Conservation (phyloP, 2,329 filamentous ascomycete species). For the Seiridium unicorne region DNA sequence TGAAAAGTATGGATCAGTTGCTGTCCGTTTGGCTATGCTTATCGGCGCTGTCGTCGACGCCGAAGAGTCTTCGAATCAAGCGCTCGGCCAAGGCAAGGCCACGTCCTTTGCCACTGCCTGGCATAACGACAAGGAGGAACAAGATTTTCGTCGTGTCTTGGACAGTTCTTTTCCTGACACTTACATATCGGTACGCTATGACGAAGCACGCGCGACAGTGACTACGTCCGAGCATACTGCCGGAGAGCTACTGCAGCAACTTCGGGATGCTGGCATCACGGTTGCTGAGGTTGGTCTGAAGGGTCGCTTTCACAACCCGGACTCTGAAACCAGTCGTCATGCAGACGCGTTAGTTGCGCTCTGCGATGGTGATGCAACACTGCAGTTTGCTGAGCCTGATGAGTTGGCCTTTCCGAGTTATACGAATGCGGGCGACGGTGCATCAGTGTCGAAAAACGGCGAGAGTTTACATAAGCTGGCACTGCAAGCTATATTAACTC, state of each 20-base stretch:
- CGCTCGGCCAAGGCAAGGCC: not conserved
- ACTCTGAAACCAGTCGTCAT: not conserved
- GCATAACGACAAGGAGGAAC: not conserved
- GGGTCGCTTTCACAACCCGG: slow-evolving; percentile 29
- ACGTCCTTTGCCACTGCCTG: not conserved
- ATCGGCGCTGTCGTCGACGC: not conserved
- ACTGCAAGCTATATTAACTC: no score
- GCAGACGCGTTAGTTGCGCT: not conserved
- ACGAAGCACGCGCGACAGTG: not conserved
- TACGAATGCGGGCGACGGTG: no score
- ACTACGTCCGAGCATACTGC: not conserved
- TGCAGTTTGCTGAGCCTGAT: no score
- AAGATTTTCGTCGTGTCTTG: not conserved
- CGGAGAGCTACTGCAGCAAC: slow-evolving; percentile 14
- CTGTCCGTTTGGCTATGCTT: not conserved
- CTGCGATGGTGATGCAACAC: no score
- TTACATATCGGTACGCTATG: not conserved
- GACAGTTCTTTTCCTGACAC: not conserved
- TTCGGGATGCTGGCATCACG: slow-evolving; percentile 24
- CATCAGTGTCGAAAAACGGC: no score
- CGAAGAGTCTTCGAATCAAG: not conserved
- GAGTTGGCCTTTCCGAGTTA: no score
- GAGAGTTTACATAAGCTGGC: no score
- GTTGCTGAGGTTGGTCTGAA: slow-evolving; percentile 26
- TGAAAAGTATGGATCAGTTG: not conserved